Evolutionary conservation across 2,329 filamentous ascomycete species (phyloP), one percentile per base, ranked within the genome.

Genomic region (Beauveria bassiana): DNA sequence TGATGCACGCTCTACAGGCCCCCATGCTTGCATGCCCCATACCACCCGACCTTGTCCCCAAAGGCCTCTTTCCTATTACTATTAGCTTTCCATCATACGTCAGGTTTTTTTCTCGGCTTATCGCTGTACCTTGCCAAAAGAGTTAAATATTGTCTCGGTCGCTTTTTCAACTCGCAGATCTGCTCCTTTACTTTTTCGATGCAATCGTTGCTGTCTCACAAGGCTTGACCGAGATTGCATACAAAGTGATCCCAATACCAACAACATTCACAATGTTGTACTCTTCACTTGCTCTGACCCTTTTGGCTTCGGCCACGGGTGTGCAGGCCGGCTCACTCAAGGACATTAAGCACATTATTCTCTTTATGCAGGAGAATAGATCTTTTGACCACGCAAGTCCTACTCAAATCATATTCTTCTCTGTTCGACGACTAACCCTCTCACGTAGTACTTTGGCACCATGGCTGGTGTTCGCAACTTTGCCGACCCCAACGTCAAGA

Each of bases 331-430:
- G 72, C 2, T 78, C 77, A 8, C 70, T 81, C 40, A 74, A 73
- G 28, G 80, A 83, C 61, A 78, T 83, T 63, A 77, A 83, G 59
- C 81, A 83, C 75, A 80, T 83, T 42, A 75, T 84, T n/a, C 75
- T 84, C 42, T 81, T 83, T 66, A 84, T 83, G 81, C 80, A 83
- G 66, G 79, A 73, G 62, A 73, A 73, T 55, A 65, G 71, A 16
- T 71, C 71, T 1, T 69, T 73, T 51, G 70, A 72, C 60, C 71
- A 72, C 38, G 70, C 71, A 50, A 60, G 70, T 65, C n/a, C 20
- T n/a, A 18, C 16, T 9, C 14, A 1, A 40, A 40, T 42, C 34
- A 24, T 10, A 38, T 38, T 16, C 5, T 24, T 9, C 16, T n/a
- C 14, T 40, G 5, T 3, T 2, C 20, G 20, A 28, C 28, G 18